Conservation (phyloP, 768 basidiomycete species). For the Hygrophorus pudorinus region DNA sequence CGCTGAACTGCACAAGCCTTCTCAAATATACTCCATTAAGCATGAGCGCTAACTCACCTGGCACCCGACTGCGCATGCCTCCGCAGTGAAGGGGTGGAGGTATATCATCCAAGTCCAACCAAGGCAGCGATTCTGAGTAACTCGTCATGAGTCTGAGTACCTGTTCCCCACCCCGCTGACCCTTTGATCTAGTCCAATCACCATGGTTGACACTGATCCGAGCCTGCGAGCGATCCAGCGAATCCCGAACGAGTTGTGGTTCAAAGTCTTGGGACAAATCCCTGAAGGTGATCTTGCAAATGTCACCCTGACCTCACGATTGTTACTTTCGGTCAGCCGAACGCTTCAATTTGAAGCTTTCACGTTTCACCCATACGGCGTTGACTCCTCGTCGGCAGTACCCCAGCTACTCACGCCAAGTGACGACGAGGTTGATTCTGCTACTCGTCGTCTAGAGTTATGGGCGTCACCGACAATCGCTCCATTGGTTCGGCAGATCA, state of each 20-base stretch:
- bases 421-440: neutral
- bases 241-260: neutral
- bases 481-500: neutral
- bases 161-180: no score
- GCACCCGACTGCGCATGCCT: no score
- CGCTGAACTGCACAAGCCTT: no score
- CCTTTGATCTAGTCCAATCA: slow-evolving; percentile 33
- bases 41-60: no score
- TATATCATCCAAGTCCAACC: no score
- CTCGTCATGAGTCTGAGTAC: no score
- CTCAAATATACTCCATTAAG: no score
- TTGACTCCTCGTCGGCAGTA: neutral
- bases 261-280: neutral
- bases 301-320: neutral
- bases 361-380: neutral
- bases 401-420: neutral
- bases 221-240: neutral
- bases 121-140: no score
- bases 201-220: slow-evolving; percentile 13
- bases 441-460: neutral
- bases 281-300: neutral
- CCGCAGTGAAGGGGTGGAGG: no score
- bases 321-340: neutral
- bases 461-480: neutral
- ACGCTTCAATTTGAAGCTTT: neutral